Evolutionary conservation across 768 basidiomycete genomes (phyloP).

Genomic region (Tremella mesenterica): DNA sequence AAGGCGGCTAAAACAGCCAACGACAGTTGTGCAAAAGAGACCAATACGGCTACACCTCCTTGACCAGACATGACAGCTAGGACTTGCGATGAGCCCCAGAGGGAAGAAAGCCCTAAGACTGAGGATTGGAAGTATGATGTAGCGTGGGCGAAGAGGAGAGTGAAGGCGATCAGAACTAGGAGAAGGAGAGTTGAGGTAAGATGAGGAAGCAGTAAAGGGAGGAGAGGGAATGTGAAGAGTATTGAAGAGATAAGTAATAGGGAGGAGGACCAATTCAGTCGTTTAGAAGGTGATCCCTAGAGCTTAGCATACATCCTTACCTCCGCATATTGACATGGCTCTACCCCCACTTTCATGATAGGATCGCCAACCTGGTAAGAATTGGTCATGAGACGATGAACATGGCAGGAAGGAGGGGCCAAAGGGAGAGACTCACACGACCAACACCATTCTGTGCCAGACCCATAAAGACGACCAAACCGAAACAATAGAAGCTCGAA

Average conservation of each 20-base stretch:
- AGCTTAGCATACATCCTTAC: too few species aligned
- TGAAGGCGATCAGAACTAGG: conserved; percentile 57
- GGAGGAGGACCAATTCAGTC: conserved; percentile 28
- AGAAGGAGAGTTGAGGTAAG: conserved; percentile 58
- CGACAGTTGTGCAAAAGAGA: conserved; percentile 66
- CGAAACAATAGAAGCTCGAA: conserved; percentile 54
- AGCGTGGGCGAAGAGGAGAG: conserved; percentile 53
- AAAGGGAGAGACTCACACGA: conserved; percentile 10
- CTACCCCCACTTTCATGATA: neutral
- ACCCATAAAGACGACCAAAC: conserved; percentile 62
- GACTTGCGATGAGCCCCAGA: conserved; percentile 65
- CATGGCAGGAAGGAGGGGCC: conserved; percentile 47
- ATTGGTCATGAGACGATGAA: neutral
- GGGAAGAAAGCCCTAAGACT: conserved; percentile 67
- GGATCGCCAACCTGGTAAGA: neutral
- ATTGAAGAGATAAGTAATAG: conserved; percentile 53
- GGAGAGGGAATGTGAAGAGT: conserved; percentile 51
- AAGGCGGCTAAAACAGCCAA: conserved; percentile 44
- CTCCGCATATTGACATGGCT: too few species aligned
- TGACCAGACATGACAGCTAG: conserved; percentile 72
- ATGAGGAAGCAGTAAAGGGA: conserved; percentile 57
- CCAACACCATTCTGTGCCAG: conserved; percentile 52
- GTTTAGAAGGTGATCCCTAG: conserved; percentile 27
- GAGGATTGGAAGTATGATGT: conserved; percentile 71
- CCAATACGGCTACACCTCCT: conserved; percentile 71